Percentiles rank a stretch among this genome's conserved stretches.
These are phyloP conservation scores for Salix caprea DNA, from an alignment of 345 rosid species.

Conservation along the genomic window DNA sequence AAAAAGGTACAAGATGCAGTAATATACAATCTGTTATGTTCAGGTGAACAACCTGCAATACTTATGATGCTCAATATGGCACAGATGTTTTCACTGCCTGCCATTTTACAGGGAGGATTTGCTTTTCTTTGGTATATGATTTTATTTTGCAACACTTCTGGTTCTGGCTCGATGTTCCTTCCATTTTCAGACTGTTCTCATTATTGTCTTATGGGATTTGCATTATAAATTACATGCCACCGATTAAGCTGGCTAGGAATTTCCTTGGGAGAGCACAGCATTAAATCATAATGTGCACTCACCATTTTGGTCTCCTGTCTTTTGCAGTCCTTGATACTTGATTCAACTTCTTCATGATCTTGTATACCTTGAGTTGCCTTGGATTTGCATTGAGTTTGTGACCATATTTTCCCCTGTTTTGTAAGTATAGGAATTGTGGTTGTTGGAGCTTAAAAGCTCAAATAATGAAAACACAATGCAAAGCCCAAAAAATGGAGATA, in stretches of 20 bases:
- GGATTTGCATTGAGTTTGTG: slow-evolving; percentile 2
- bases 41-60: neutral
- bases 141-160: neutral
- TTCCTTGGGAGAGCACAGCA: neutral
- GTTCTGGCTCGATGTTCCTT: neutral
- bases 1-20: slow-evolving; percentile 45
- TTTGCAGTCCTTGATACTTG: neutral
- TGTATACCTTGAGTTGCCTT: neutral
- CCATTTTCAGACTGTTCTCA: neutral
- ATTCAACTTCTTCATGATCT: neutral
- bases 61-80: neutral
- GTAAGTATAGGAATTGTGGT: slow-evolving; percentile 32
- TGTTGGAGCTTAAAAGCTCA: slow-evolving; percentile 38
- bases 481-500: slow-evolving; percentile 30
- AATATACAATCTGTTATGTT: neutral
- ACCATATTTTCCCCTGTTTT: slow-evolving; percentile 14
- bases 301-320: neutral
- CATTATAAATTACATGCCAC: neutral
- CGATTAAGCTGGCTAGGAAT: neutral
- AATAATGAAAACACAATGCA: slow-evolving; percentile 35
- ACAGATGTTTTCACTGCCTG: neutral
- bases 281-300: neutral
- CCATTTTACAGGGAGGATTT: neutral
- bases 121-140: neutral
- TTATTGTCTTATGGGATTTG: neutral